Base-by-base conservation (phyloP, 495 filamentous ascomycete species). In the Penicillium bovifimosum region DNA sequence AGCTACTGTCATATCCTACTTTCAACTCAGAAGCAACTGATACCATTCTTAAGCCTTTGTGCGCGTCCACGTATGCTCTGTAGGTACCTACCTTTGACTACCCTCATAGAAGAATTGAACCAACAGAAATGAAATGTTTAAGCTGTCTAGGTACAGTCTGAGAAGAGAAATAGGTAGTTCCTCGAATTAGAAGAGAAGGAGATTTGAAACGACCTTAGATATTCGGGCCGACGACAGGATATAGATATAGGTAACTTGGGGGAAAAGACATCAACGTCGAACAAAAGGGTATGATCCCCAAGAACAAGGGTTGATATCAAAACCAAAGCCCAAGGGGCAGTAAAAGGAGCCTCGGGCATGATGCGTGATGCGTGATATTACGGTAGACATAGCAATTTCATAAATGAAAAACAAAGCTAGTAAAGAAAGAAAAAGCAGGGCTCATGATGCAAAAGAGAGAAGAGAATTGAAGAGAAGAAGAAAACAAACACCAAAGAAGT, bases 211-310 rank as follows among this genome's bases (percentile, higher is more conserved):
- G 43, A 47, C 27, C 17, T 17, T 14, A 27, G 36, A 24, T 24
- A 24, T 24, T 10, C 9, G 9, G n/a, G 38, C 9, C 17, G 48
- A 42, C 34, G 29, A 34, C 20, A 17, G 35, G 33, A 35, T 34
- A 26, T 26, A 46, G 39, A 16, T 17, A 46, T 51, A 51, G n/a
- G n/a, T 29, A 44, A 52, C 16, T 38, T 34, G 32, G 13, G 17
- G 14, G 46, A 54, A 39, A 49, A 18, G 41, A 58, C 18, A 13
- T 44, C 7, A 35, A 9, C 9, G 26, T 32, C 31, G 38, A 51
- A 28, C 14, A 33, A 53, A 27, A 62, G 52, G 59, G 59, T 62
- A 62, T 62, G 57, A 14, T 40, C 41, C 28, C 41, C 47, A 47
- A 36, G 36, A 39, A 14, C 20, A 24, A 24, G 32, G 41, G 32